These are phyloP conservation scores for Phytophthora meadii DNA, from an alignment of 352 stramenopile species.

Conservation along the genomic window DNA sequence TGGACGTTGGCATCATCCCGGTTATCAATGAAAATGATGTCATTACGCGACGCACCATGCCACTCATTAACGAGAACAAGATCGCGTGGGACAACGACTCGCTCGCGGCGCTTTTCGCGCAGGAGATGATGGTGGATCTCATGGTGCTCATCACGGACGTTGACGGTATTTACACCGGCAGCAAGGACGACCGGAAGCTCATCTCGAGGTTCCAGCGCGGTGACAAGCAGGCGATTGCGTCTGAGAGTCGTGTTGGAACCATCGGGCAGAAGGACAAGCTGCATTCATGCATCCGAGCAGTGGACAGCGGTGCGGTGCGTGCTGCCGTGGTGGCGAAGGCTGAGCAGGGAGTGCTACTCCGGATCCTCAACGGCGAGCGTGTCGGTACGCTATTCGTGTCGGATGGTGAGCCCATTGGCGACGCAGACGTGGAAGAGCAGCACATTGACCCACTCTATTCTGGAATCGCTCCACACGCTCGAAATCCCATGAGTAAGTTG, in stretches of 20 bases:
- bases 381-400: conserved; percentile 75
- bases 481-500: conserved; percentile 48
- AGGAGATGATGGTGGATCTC: conserved; percentile 74
- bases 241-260: conserved; percentile 63
- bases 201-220: conserved; percentile 59
- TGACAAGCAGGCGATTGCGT: conserved; percentile 49
- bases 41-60: conserved; percentile 71
- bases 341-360: conserved; percentile 61
- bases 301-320: conserved; percentile 70
- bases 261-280: conserved; percentile 86
- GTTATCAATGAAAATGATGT: conserved; percentile 91
- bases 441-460: conserved; percentile 78
- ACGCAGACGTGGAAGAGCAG: conserved; percentile 44
- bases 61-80: conserved; percentile 62
- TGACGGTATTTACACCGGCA: conserved; percentile 59
- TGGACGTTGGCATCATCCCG: conserved; percentile 86
- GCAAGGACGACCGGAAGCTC: conserved; percentile 35
- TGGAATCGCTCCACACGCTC: conserved; percentile 49
- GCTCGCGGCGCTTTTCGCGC: conserved; percentile 77
- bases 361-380: conserved; percentile 70
- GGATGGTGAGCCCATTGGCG: conserved; percentile 55
- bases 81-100: conserved; percentile 90
- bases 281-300: conserved; percentile 78
- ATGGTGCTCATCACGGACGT: conserved; percentile 85
- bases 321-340: conserved; percentile 75